phyloP scores from a whole-genome alignment of 1,284 basidiomycete species.

The Cerrena zonata region DNA sequence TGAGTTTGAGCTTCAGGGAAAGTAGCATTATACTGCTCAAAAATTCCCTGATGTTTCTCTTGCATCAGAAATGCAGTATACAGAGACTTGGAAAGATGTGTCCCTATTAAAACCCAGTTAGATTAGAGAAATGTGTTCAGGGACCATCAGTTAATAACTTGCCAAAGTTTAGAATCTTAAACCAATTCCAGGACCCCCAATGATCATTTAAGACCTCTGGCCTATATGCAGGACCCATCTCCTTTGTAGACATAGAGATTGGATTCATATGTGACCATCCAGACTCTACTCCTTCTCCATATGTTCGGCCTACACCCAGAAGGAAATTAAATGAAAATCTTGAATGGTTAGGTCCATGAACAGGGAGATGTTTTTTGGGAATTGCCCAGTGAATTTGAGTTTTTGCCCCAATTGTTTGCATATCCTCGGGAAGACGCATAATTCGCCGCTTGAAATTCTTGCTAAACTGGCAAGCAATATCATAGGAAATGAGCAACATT shows the following conservation, averaged over 20 bases:
- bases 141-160: not conserved
- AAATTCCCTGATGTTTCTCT: conserved; percentile 3
- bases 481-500: conserved; percentile 14
- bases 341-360: conserved; percentile 14
- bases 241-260: conserved; percentile 8
- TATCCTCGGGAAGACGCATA: conserved; percentile 1
- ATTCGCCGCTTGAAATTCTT: conserved; percentile 12
- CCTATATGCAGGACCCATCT: conserved; percentile 13
- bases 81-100: not conserved
- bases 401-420: conserved; percentile 5
- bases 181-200: conserved; percentile 16
- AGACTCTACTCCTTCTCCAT: conserved; percentile 19
- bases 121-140: not conserved
- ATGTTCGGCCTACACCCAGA: conserved; percentile 10
- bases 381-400: conserved; percentile 10
- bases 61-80: not conserved
- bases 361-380: conserved; percentile 18
- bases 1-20: not conserved
- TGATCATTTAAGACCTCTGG: conserved; percentile 13
- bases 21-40: conserved; percentile 4
- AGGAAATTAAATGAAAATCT: conserved; percentile 18
- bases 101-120: not conserved
- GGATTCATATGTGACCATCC: conserved; percentile 17
- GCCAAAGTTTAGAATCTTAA: conserved; percentile 9
- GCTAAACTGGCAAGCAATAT: conserved; percentile 21